Evolutionary conservation across 148 eudicot species (phyloP).

Genomic region (Persicaria tinctoria): DNA sequence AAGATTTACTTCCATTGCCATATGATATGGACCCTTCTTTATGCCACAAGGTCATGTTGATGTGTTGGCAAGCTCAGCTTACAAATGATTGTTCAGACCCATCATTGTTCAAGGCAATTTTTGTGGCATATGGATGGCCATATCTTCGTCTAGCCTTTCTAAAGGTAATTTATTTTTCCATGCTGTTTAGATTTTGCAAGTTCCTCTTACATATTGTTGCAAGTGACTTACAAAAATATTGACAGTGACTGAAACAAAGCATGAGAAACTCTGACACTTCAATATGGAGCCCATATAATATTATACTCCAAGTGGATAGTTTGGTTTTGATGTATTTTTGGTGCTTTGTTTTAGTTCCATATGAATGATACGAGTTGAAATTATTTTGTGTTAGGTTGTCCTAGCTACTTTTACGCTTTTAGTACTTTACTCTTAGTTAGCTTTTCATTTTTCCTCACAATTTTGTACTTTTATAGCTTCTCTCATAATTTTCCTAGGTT

Average conservation of each 20-base stretch:
- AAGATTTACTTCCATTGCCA: constrained; percentile 73
- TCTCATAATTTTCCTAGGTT: too few relatives aligned
- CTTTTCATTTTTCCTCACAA: too few relatives aligned
- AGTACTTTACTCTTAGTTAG: too few relatives aligned
- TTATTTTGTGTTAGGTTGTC: too few relatives aligned
- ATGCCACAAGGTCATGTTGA: constrained; percentile 42
- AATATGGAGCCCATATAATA: neutral
- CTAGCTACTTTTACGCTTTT: too few relatives aligned
- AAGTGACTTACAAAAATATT: neutral
- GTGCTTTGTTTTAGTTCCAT: neutral
- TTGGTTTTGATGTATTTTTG: neutral
- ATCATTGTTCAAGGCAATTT: constrained; percentile 71
- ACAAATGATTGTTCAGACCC: constrained; percentile 36
- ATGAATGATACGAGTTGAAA: neutral
- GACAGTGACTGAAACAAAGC: neutral
- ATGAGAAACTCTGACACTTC: constrained; percentile 2
- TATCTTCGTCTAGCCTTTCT: constrained; percentile 72
- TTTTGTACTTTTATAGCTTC: too few relatives aligned
- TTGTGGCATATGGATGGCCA: constrained; percentile 76
- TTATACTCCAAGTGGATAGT: neutral
- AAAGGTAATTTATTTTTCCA: constrained; percentile 44
- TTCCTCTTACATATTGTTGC: neutral
- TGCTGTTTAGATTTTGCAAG: neutral
- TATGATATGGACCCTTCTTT: constrained; percentile 70
- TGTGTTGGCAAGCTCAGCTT: constrained; percentile 55